These are phyloP conservation scores for Begonia peltatifolia DNA, from an alignment of 306 rosid species.

Conservation along the genomic window DNA sequence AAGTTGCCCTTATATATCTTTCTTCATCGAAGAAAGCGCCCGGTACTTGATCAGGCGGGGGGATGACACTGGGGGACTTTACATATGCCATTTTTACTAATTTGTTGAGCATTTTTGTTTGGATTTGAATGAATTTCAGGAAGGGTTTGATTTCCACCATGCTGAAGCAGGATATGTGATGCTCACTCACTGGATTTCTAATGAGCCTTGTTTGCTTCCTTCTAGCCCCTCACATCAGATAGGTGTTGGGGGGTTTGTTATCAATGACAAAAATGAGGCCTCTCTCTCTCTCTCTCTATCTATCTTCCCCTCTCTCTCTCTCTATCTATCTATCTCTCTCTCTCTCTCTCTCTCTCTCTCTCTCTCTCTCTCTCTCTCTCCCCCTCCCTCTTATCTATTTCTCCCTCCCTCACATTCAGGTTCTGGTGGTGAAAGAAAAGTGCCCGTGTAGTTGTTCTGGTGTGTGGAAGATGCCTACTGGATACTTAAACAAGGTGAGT, in stretches of 20 bases:
- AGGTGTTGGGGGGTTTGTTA: constrained; percentile 28
- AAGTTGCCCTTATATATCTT: no score
- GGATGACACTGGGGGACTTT: no score
- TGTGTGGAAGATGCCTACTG: constrained; percentile 28
- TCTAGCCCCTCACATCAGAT: constrained; percentile 35
- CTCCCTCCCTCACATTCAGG: constrained; percentile 7
- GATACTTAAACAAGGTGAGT: constrained; percentile 28
- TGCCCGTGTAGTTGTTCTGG: constrained; percentile 23
- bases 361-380: neutral
- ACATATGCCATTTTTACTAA: neutral
- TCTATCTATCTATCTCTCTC: neutral
- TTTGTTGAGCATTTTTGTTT: neutral
- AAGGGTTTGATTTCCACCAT: constrained; percentile 36
- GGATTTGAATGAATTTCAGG: constrained; percentile 11
- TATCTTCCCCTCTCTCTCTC: neutral
- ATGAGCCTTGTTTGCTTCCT: constrained; percentile 26
- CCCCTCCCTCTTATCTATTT: neutral
- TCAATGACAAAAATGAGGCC: constrained; percentile 24
- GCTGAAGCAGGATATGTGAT: constrained; percentile 37
- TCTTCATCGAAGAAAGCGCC: no score
- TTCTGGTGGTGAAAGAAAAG: constrained; percentile 34
- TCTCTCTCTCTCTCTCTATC: neutral
- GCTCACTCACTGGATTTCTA: constrained; percentile 30
- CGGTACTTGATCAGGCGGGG: no score
- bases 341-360: neutral